Conservation (phyloP, 202 grass and related monocot genomes). For the Panicum hallii region DNA sequence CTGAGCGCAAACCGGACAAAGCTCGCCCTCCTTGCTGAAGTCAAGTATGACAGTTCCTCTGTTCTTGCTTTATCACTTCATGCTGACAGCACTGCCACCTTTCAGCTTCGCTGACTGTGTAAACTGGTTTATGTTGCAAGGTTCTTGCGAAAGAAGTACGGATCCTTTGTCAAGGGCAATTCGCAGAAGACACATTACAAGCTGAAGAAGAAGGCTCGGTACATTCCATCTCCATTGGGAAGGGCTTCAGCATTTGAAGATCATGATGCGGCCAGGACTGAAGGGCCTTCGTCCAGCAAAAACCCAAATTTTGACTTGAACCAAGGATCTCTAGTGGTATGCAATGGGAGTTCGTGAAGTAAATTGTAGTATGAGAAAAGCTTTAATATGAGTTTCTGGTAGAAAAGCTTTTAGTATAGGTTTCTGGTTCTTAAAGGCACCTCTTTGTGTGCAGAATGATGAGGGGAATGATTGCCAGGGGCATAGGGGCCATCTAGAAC, state of each 20-base stretch:
- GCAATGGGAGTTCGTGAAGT: constrained; percentile 14
- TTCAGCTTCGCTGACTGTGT: constrained; percentile 11
- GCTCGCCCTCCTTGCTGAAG: constrained; percentile 58
- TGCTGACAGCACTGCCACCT: not conserved
- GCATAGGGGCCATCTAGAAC: constrained; percentile 28
- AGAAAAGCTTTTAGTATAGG: not conserved
- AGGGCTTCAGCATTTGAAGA: not conserved
- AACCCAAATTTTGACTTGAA: constrained; percentile 50
- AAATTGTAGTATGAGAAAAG: not conserved
- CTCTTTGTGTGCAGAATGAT: constrained; percentile 59
- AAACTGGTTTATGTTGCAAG: constrained; percentile 44
- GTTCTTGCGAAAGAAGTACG: constrained; percentile 71
- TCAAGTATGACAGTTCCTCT: constrained; percentile 61
- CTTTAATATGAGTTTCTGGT: not conserved
- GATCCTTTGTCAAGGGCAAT: constrained; percentile 44
- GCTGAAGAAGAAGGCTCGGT: constrained; percentile 49
- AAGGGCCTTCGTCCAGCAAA: constrained; percentile 61
- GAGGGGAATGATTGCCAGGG: constrained; percentile 42
- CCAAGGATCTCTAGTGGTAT: constrained; percentile 63
- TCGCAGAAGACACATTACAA: constrained; percentile 41
- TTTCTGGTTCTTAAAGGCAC: not conserved
- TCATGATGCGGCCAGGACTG: not conserved
- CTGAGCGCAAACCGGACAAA: constrained; percentile 56
- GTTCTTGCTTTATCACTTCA: not conserved
- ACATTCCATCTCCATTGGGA: constrained; percentile 19